phyloP scores from a whole-genome alignment of 306 rosid species.

The Castanea crenata region DNA sequence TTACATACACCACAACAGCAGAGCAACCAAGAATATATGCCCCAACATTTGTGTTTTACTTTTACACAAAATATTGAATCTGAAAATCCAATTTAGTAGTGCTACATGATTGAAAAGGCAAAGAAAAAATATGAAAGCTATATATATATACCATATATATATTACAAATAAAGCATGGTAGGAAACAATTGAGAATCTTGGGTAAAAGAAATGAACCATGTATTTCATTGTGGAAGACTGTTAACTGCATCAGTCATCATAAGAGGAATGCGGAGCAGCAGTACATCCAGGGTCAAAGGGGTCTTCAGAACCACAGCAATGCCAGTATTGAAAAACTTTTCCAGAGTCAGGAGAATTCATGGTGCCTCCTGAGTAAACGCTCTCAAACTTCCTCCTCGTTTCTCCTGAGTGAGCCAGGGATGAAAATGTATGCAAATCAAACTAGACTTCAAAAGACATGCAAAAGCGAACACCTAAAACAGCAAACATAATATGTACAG shows the following conservation, averaged over 20 bases:
- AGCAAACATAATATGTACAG: constrained; percentile 1
- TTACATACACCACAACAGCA: background rate
- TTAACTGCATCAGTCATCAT: constrained; percentile 52
- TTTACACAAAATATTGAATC: background rate
- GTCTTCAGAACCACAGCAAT: constrained; percentile 94
- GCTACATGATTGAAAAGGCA: background rate
- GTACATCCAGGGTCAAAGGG: constrained; percentile 86
- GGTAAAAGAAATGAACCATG: constrained; percentile 18
- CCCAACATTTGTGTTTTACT: background rate
- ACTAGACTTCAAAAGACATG: constrained; percentile 1
- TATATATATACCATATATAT: background rate
- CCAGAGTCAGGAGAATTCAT: constrained; percentile 83
- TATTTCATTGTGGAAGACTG: constrained; percentile 18
- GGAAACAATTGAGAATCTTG: background rate
- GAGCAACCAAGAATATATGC: background rate
- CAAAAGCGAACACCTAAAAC: constrained; percentile 10
- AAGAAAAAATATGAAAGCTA: background rate
- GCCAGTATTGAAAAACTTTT: constrained; percentile 89
- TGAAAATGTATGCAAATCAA: constrained; percentile 17
- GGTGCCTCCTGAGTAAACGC: constrained; percentile 83
- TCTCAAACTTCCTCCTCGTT: constrained; percentile 94
- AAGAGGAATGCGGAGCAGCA: constrained; percentile 72
- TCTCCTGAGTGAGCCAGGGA: constrained; percentile 54
- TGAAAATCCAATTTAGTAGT: background rate
- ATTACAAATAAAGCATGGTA: background rate